These are phyloP conservation scores for Lasiodiplodia sp. DNA, from an alignment of 2,329 filamentous ascomycete species.

Conservation along the genomic window DNA sequence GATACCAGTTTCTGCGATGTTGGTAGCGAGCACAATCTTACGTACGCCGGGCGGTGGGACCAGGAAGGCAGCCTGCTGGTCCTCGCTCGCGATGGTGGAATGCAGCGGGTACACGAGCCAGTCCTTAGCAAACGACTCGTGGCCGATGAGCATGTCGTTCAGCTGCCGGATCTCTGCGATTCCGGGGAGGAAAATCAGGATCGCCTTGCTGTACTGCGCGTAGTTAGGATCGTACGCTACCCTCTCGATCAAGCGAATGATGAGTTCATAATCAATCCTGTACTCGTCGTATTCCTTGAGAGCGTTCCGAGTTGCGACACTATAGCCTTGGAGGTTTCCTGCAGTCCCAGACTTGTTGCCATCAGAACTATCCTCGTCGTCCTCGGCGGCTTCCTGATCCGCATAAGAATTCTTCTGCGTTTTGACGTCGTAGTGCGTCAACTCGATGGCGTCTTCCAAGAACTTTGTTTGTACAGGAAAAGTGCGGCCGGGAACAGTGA, in stretches of 20 bases:
- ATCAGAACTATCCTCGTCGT: slow-evolving; percentile 55
- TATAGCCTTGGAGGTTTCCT: slow-evolving; percentile 73
- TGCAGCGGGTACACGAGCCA: slow-evolving; percentile 93
- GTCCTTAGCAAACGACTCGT: slow-evolving; percentile 74
- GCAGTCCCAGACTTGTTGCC: slow-evolving; percentile 64
- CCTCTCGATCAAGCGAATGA: slow-evolving; percentile 78
- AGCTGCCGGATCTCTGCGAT: slow-evolving; percentile 90
- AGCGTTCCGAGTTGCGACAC: slow-evolving; percentile 74
- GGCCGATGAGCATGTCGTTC: slow-evolving; percentile 82
- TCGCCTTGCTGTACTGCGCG: slow-evolving; percentile 80
- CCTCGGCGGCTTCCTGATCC: slow-evolving; percentile 55
- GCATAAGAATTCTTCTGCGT: slow-evolving; percentile 39
- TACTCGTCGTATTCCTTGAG: slow-evolving; percentile 87
- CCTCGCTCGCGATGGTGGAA: slow-evolving; percentile 93
- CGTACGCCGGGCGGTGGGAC: slow-evolving; percentile 81
- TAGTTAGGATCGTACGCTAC: slow-evolving; percentile 75
- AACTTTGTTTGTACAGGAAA: slow-evolving; percentile 90
- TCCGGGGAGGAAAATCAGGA: slow-evolving; percentile 93
- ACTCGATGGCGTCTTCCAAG: slow-evolving; percentile 89
- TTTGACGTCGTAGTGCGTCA: slow-evolving; percentile 72
- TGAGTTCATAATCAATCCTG: slow-evolving; percentile 86
- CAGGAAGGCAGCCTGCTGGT: slow-evolving; percentile 92
- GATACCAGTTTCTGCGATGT: slow-evolving; percentile 98
- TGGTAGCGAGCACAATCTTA: slow-evolving; percentile 96
- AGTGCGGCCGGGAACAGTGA: slow-evolving; percentile 90